Evolutionary conservation across 495 filamentous ascomycete genomes (phyloP).

Genomic region (Neurospora sp.): DNA sequence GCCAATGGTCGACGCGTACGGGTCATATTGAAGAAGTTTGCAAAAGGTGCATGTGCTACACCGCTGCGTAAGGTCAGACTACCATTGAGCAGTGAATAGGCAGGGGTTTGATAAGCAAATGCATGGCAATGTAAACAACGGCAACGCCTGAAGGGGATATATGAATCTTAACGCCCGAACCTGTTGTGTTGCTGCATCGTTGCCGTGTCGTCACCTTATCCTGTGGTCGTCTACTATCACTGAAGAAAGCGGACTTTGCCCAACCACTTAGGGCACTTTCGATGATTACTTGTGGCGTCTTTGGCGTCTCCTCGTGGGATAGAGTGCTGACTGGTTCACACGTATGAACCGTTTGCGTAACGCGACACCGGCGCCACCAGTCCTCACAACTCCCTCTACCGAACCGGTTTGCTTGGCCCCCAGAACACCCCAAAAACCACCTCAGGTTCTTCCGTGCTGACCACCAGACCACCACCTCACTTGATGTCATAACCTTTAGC

Average conservation of each 20-base stretch:
- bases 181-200: neutral
- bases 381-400: neutral
- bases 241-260: neutral
- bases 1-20: neutral
- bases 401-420: neutral
- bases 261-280: neutral
- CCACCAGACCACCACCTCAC: slow-evolving; percentile 8
- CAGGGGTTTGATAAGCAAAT: neutral
- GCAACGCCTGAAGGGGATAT: neutral
- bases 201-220: neutral
- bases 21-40: neutral
- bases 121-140: neutral
- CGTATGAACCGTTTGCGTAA: neutral
- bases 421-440: neutral
- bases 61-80: neutral
- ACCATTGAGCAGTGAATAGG: neutral
- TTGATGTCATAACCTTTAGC: slow-evolving; percentile 55
- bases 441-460: neutral
- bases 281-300: neutral
- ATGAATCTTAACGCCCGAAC: neutral
- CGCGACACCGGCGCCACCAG: neutral
- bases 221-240: neutral
- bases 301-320: neutral
- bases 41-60: neutral
- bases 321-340: neutral